Evolutionary conservation across 2,329 filamentous ascomycete species (phyloP).

Genomic region (Ilyonectria destructans): DNA sequence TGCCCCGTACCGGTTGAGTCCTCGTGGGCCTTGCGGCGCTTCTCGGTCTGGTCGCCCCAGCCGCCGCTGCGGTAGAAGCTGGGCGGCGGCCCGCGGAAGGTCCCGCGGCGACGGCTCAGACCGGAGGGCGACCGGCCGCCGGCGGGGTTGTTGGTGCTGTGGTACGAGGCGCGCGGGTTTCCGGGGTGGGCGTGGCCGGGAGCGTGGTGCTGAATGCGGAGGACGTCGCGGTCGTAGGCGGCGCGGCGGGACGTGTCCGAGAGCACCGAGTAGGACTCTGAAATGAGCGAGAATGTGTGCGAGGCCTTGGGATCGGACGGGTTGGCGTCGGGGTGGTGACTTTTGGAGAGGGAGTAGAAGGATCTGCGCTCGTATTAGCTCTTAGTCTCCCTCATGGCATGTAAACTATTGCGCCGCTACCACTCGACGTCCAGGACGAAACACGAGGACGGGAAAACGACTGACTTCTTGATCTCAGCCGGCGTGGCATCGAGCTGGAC

Average conservation of each 20-base stretch:
- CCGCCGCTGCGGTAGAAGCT: conserved; percentile 89
- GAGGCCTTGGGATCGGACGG: conserved; percentile 80
- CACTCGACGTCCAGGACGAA: background rate
- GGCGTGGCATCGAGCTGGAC: conserved; percentile 79
- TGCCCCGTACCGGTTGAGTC: conserved; percentile 54
- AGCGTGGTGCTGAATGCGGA: conserved; percentile 58
- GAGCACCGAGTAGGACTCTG: conserved; percentile 87
- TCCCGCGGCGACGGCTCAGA: conserved; percentile 81
- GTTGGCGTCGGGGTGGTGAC: conserved; percentile 94
- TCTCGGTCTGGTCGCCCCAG: conserved; percentile 78
- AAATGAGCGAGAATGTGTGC: conserved; percentile 85
- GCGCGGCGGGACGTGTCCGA: conserved; percentile 81
- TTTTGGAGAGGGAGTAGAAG: conserved; percentile 94
- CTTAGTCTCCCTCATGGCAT: background rate
- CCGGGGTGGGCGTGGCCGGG: conserved; percentile 45
- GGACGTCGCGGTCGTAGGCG: conserved; percentile 83
- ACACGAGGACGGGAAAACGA: background rate
- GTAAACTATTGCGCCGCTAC: background rate
- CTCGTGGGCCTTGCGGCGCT: conserved; percentile 70
- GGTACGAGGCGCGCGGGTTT: conserved; percentile 65
- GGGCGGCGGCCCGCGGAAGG: conserved; percentile 89
- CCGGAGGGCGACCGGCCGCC: conserved; percentile 87
- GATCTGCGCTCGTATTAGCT: conserved; percentile 60
- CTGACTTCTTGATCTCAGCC: conserved; percentile 87
- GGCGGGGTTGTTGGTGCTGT: conserved; percentile 75